Evolutionary conservation across 257 asterid genomes (phyloP), one percentile per base, ranked within the genome.

Genomic region (Asclepias syriaca): DNA sequence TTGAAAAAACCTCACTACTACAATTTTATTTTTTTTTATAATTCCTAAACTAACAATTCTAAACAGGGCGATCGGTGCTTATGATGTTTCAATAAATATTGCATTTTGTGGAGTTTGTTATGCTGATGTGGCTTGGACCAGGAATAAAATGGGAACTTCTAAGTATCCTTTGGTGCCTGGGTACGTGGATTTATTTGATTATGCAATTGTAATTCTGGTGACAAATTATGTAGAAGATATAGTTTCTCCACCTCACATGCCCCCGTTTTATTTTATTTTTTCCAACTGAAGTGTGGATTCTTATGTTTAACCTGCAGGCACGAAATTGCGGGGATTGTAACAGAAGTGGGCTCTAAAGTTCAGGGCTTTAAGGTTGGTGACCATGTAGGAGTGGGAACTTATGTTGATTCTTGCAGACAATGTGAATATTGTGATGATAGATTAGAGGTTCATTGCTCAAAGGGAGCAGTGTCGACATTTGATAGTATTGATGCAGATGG

Each of bases 131-230:
- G 1, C 2, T 57, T 94, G 98, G 98, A 81, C 90, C 46, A 88
- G 91, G 77, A 94, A 83, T 77, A 56, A 50, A 74, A 1, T 39
- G 10, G 91, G 93, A 43, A 79, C 81, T 78, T 78, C 99, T 0
- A 91, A 88, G 46, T 94, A 91, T 73, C 99, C 98, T 49, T 66
- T 91, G 71, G 98, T 94, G 55, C 97, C 98, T n/a, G 98, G 98
- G 98, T 93, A 85, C 19, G 77, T 58, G 49, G 43, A n/a, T 72
- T 51, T 34, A 16, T 15, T 49, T 24, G 27, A 24, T 2, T 24
- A 46, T 66, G 29, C n/a, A 27, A 39, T 66, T 66, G 15, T 40
- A 22, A 19, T 11, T 43, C 13, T 37, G 56, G 12, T 21, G 24
- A 10, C 19, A 66, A 6, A 50, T 51, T 46, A 75, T 53, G 37